Evolutionary conservation across 1,139 yeast genomes (phyloP).

Genomic region (Sugiyamaella novakii): DNA sequence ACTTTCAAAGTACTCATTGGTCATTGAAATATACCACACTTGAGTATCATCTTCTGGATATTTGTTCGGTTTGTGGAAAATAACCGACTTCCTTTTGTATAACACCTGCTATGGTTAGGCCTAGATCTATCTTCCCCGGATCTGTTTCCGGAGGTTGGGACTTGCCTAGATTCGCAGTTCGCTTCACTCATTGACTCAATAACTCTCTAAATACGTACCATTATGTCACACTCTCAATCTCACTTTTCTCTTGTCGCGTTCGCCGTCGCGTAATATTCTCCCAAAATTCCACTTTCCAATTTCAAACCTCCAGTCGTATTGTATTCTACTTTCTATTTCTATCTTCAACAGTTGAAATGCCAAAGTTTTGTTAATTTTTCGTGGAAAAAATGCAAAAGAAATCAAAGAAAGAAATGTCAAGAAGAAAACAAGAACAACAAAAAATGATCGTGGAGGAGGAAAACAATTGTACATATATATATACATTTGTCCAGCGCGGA

Average conservation of each 20-base stretch:
- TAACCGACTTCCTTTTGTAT: slow-evolving; percentile 43
- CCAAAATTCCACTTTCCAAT: no score
- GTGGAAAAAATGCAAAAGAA: slow-evolving; percentile 2
- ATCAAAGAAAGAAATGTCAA: background rate
- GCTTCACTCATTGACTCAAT: no score
- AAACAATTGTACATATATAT: slow-evolving; percentile 4
- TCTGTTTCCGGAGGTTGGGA: no score
- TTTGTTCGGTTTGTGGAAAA: slow-evolving; percentile 33
- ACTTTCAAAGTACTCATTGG: slow-evolving; percentile 80
- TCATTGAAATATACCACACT: slow-evolving; percentile 76
- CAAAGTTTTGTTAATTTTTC: background rate
- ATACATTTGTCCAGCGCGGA: slow-evolving; percentile 6
- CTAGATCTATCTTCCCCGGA: no score
- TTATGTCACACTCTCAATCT: no score
- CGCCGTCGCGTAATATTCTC: no score
- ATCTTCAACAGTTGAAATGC: background rate
- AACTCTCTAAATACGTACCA: no score
- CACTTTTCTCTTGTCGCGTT: no score
- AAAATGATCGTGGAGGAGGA: slow-evolving; percentile 6
- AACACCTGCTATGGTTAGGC: slow-evolving; percentile 32
- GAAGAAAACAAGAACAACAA: slow-evolving; percentile 4
- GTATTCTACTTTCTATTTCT: background rate
- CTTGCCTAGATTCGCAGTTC: no score
- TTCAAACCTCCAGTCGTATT: no score
- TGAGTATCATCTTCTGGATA: slow-evolving; percentile 34